Conservation (phyloP, 169 alveolate genomes). For the Eimeria falciformis region DNA sequence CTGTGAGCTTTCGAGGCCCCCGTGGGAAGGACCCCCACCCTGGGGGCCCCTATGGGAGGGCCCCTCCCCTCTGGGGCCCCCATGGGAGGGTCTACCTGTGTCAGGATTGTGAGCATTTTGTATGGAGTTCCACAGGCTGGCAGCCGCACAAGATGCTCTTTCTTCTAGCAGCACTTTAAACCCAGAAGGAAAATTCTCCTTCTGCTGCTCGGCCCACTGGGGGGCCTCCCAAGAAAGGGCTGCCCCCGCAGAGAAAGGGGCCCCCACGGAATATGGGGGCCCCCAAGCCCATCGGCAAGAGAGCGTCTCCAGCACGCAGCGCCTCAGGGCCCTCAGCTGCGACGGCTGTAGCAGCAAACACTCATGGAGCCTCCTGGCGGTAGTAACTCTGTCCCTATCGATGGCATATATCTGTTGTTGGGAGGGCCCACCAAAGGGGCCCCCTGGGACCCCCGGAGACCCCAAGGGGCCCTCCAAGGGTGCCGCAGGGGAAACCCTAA, state of each 20-base stretch:
- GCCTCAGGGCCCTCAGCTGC: constrained; percentile 39
- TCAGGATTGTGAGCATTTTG: background rate
- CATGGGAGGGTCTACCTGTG: background rate
- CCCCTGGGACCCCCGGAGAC: background rate
- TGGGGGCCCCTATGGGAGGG: background rate
- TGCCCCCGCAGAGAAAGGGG: constrained; percentile 4
- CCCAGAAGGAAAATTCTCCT: constrained; percentile 43
- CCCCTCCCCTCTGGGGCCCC: constrained; percentile 29
- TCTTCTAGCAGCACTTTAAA: constrained; percentile 60
- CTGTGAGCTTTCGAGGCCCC: too few relatives aligned
- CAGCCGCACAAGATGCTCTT: constrained; percentile 63
- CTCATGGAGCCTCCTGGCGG: constrained; percentile 56
- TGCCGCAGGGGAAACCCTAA: background rate
- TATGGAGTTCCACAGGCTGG: constrained; percentile 31
- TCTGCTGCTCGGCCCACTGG: constrained; percentile 62
- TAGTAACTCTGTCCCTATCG: background rate
- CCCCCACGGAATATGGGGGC: constrained; percentile 28
- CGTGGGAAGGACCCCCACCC: too few relatives aligned
- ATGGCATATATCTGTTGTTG: constrained; percentile 7
- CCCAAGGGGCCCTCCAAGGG: background rate
- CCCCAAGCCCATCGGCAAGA: constrained; percentile 59
- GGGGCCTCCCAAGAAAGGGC: constrained; percentile 36
- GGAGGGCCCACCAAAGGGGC: constrained; percentile 8
- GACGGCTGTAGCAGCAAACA: constrained; percentile 62
- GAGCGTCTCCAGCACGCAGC: constrained; percentile 41